Evolutionary conservation across 768 basidiomycete genomes (phyloP).

Genomic region (Tremella yokohamensis): DNA sequence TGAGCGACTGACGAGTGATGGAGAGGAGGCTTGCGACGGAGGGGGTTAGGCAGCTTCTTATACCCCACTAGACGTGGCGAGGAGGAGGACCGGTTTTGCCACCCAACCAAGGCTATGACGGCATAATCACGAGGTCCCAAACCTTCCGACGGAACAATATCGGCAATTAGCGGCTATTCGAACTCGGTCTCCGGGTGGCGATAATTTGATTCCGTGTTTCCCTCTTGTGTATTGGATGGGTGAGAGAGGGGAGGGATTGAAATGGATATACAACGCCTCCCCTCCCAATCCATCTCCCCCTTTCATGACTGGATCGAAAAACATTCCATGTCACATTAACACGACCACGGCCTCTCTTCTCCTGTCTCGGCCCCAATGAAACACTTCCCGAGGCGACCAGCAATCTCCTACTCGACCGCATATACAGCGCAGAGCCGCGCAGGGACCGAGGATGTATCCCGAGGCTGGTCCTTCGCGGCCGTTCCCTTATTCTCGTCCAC

Average conservation of each 20-base stretch:
- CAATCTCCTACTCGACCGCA: neutral
- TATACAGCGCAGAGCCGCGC: slow-evolving; percentile 3
- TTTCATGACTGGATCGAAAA: neutral
- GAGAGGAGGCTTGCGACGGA: neutral
- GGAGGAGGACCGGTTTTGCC: neutral
- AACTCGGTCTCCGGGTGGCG: neutral
- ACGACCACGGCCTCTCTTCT: neutral
- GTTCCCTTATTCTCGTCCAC: neutral
- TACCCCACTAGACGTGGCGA: no score
- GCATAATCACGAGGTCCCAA: neutral
- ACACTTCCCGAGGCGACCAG: neutral
- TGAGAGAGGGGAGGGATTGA: no score
- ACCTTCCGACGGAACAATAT: no score
- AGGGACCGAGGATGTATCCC: slow-evolving; percentile 20
- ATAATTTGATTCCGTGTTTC: slow-evolving; percentile 10
- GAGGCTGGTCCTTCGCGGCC: slow-evolving; percentile 23
- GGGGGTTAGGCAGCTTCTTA: no score
- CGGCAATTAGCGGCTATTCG: no score
- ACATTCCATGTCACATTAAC: no score
- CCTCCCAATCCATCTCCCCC: neutral
- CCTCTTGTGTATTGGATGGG: neutral
- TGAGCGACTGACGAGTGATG: neutral
- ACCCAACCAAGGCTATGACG: neutral
- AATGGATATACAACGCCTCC: neutral
- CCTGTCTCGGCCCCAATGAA: neutral